These are phyloP conservation scores for Rugonectria rugulosa DNA, from an alignment of 2,329 filamentous ascomycete genomes.

Conservation along the genomic window DNA sequence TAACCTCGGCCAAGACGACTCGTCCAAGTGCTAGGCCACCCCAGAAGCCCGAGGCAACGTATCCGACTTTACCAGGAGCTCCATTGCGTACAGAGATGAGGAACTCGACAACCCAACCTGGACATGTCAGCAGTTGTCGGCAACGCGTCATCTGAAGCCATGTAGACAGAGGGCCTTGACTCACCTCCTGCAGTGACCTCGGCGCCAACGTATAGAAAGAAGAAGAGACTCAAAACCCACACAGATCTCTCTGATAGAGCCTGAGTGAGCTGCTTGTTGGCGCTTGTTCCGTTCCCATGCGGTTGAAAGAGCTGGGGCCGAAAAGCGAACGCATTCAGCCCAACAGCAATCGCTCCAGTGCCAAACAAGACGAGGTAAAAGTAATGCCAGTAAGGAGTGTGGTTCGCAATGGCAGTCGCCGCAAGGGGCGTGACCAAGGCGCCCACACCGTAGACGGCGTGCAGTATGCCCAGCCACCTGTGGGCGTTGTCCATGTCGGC, in stretches of 20 bases:
- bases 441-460: constrained; percentile 5
- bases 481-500: constrained; percentile 6
- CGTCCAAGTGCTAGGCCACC: not conserved
- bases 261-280: constrained; percentile 1
- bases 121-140: not conserved
- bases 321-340: not conserved
- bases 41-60: not conserved
- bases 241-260: constrained; percentile 6
- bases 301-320: not conserved
- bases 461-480: constrained; percentile 7
- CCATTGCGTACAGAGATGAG: not conserved
- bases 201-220: constrained; percentile 12
- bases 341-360: not conserved
- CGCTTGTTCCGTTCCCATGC: not conserved
- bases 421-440: not conserved
- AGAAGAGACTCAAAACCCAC: constrained; percentile 3
- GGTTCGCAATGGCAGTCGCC: not conserved
- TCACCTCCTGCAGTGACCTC: constrained; percentile 9
- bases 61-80: not conserved
- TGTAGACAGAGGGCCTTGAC: not conserved
- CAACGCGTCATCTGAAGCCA: too few species aligned
- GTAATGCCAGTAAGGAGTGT: constrained; percentile 9
- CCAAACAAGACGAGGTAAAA: constrained; percentile 8
- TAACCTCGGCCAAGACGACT: not conserved
- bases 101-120: constrained; percentile 1